Conservation (phyloP, 306 rosid species). For the Calophaca sinica region DNA sequence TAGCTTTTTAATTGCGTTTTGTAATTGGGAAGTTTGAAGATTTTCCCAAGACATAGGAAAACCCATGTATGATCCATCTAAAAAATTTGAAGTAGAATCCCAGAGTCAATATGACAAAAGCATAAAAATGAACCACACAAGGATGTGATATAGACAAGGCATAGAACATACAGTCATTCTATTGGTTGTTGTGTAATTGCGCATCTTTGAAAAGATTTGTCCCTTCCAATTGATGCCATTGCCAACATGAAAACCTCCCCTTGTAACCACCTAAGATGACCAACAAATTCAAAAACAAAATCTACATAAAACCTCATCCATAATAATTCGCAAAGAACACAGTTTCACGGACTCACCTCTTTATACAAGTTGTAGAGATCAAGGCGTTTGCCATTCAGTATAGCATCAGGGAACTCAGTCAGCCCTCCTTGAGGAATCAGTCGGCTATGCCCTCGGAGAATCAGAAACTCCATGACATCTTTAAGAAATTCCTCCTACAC, state of each 20-base stretch:
- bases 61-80: neutral
- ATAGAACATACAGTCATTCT: slow-evolving; percentile 90
- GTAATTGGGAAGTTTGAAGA: neutral
- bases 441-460: slow-evolving; percentile 89
- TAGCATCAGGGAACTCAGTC: slow-evolving; percentile 95
- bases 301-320: slow-evolving; percentile 3
- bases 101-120: slow-evolving; percentile 22
- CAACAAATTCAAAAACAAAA: slow-evolving; percentile 43
- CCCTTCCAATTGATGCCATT: slow-evolving; percentile 99
- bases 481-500: slow-evolving; percentile 91
- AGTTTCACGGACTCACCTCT: slow-evolving; percentile 64
- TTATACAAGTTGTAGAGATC: slow-evolving; percentile 97
- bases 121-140: slow-evolving; percentile 21
- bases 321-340: slow-evolving; percentile 26
- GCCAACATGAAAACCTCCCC: slow-evolving; percentile 99
- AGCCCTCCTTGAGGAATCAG: slow-evolving; percentile 95
- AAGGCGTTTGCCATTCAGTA: slow-evolving; percentile 97
- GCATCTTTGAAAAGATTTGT: slow-evolving; percentile 99
- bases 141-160: slow-evolving; percentile 18
- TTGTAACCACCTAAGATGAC: slow-evolving; percentile 81
- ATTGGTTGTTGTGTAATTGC: slow-evolving; percentile 94
- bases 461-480: slow-evolving; percentile 95
- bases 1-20: neutral
- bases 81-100: slow-evolving; percentile 7
- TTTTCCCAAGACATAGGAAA: neutral